Base-by-base conservation (phyloP, 176 grass and related monocot genomes). In the Lolium perenne region DNA sequence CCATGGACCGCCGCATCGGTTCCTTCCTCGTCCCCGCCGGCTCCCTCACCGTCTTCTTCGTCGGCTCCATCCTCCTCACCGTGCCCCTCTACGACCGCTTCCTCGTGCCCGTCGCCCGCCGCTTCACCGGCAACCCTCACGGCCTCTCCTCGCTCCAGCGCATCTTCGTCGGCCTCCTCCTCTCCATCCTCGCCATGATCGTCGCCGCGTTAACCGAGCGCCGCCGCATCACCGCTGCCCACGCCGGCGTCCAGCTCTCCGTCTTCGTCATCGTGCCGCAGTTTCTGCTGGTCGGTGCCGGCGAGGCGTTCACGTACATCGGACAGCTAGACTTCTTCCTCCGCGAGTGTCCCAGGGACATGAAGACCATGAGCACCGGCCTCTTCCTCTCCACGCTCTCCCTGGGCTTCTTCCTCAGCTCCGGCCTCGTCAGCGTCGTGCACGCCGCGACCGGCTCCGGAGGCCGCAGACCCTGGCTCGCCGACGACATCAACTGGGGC, bases 311-410 rank as follows among this genome's bases (percentile, higher is more conserved):
- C 88, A 91, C 92, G 0, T 97, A 97, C 92, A 84, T 97, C 15
- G 95, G 92, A 17, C 95, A 97, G 72, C 84, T 97, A 43, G 95
- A 97, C n/a, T 97, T 97, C 82, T 97, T 97, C 87, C 77, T 97
- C 7, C 77, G 90, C 15, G 95, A 97, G 69, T 94, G 95, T 61
- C 95, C 95, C 5, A 84, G 85, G 64, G 95, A 91, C 35, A 97
- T 97, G 95, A 97, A 94, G 90, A 94, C 92, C 20, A 95, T 95
- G 91, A 97, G 95, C 89, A 97, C 95, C 0, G 95, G 95, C 0
- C 87, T 97, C 20, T 97, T 97, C 87, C 88, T 97, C n/a, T 88
- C 65, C 91, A 95, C 93, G 12, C 89, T 93, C 5, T 84, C 95
- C 1, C 74, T 97, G 0, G 95, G 95, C 5, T 95, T 88, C 90